phyloP scores from a whole-genome alignment of 768 basidiomycete genomes.

The Polyporus arcularius region DNA sequence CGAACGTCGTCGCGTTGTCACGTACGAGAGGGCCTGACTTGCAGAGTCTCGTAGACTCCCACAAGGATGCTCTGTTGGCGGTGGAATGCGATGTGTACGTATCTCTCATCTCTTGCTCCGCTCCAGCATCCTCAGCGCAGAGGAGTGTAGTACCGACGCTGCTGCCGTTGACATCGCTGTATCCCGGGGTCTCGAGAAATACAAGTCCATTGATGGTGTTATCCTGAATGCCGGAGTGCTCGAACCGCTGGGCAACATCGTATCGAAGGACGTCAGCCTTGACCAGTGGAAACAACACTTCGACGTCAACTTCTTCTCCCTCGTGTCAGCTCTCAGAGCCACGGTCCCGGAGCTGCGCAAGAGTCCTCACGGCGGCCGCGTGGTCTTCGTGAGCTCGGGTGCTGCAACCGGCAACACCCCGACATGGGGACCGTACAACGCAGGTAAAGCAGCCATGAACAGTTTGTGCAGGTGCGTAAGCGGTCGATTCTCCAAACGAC shows the following conservation, averaged over 20 bases:
- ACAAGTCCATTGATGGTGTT: conserved; percentile 70
- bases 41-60: conserved; percentile 42
- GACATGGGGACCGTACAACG: conserved; percentile 83
- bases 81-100: conserved; percentile 80
- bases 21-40: conserved; percentile 72
- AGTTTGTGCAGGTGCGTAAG: conserved; percentile 66
- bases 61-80: conserved; percentile 47
- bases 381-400: conserved; percentile 87
- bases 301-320: conserved; percentile 87
- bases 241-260: conserved; percentile 66
- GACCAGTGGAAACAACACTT: conserved; percentile 72
- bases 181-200: conserved; percentile 48
- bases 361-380: conserved; percentile 56
- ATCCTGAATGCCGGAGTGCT: conserved; percentile 85
- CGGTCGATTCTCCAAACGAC: neutral
- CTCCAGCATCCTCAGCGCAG: conserved; percentile 3
- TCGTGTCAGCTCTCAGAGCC: conserved; percentile 67
- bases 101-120: conserved; percentile 1
- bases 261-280: conserved; percentile 47
- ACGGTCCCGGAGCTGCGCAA: conserved; percentile 70
- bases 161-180: conserved; percentile 58
- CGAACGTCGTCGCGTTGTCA: conserved; percentile 75
- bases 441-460: conserved; percentile 89
- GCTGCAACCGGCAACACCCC: conserved; percentile 66
- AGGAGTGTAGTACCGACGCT: conserved; percentile 54